A percentile compares a stretch with the other conserved stretches of the same genome.
phyloP scores from a whole-genome alignment of 148 eudicot species.

The Selenicereus undatus region DNA sequence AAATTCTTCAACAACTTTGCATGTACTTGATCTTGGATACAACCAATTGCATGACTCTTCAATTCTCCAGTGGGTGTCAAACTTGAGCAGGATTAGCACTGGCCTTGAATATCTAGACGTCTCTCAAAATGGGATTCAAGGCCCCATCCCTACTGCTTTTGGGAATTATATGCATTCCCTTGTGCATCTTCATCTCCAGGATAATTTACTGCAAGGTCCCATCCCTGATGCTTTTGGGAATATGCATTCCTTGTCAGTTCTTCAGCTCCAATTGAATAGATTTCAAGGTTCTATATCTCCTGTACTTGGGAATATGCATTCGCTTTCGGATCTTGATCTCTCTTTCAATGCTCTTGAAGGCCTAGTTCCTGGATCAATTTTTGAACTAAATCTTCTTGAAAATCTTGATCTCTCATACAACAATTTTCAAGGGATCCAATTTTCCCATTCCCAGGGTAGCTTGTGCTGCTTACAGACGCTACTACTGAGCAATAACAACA shows the following conservation, averaged over 20 bases:
- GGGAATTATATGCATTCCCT: background rate
- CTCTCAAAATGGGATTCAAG: background rate
- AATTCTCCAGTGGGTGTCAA: background rate
- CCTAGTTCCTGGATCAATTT: background rate
- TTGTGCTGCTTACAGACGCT: background rate
- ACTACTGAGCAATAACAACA: background rate
- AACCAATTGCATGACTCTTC: background rate
- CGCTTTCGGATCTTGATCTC: background rate
- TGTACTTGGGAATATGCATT: background rate
- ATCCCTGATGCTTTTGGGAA: background rate
- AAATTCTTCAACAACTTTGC: background rate
- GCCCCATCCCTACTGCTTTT: background rate
- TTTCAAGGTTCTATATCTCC: background rate
- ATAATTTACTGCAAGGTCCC: background rate
- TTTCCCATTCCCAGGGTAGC: background rate
- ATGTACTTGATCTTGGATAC: background rate
- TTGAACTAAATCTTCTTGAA: background rate
- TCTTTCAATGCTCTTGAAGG: background rate
- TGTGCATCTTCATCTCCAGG: background rate
- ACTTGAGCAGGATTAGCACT: background rate
- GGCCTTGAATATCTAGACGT: background rate
- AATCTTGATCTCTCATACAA: background rate
- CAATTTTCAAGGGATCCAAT: background rate
- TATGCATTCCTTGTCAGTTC: background rate
- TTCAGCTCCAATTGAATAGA: background rate